Conservation (phyloP, 1,284 basidiomycete species). For the Gymnopus androsaceus region DNA sequence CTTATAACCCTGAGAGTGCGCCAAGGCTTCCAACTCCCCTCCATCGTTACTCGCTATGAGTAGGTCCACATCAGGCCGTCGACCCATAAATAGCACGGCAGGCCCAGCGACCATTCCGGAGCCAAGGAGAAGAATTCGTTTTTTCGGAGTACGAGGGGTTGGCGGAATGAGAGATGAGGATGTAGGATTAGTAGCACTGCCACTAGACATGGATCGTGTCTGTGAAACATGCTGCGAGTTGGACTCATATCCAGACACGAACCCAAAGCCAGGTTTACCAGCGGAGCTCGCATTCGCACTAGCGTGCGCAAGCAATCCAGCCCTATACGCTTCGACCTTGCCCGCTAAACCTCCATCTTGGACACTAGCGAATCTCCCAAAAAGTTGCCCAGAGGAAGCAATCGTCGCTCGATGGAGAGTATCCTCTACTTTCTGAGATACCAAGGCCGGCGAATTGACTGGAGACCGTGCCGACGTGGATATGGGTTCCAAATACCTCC, state of each 20-base stretch:
- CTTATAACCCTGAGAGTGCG: not conserved
- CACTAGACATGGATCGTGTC: too few species aligned
- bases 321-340: slow-evolving; percentile 48
- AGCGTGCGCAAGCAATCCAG: too few species aligned
- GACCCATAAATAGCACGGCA: slow-evolving; percentile 74
- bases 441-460: too few species aligned
- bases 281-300: too few species aligned
- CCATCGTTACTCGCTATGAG: slow-evolving; percentile 34
- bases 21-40: slow-evolving; percentile 1
- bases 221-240: too few species aligned
- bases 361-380: slow-evolving; percentile 55
- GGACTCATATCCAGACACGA: too few species aligned
- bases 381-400: not conserved
- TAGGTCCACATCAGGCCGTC: slow-evolving; percentile 46
- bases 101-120: slow-evolving; percentile 92
- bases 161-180: not conserved
- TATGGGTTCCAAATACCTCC: slow-evolving; percentile 19
- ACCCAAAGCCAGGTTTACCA: too few species aligned
- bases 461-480: too few species aligned
- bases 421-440: not conserved
- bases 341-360: slow-evolving; percentile 62
- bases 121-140: slow-evolving; percentile 80
- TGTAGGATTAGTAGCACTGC: too few species aligned
- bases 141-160: slow-evolving; percentile 29
- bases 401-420: not conserved